phyloP scores from a whole-genome alignment of 108 stramenopile genomes.

The Discostella pseudostelligera region DNA sequence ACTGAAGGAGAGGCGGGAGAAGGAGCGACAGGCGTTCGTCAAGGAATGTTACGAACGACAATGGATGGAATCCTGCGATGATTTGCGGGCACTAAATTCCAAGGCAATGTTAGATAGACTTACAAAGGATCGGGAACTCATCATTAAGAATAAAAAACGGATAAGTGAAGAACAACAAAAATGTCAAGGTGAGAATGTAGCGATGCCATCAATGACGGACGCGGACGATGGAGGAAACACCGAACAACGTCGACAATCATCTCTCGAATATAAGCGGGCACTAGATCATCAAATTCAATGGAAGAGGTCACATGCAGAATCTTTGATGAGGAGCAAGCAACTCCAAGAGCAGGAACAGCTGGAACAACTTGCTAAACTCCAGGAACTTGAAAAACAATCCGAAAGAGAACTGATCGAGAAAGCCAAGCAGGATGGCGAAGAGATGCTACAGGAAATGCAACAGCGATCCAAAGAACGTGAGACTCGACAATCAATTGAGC shows the following conservation, averaged over 20 bases:
- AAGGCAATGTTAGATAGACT: slow-evolving; percentile 46
- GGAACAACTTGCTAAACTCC: slow-evolving; percentile 5
- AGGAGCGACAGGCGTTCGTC: slow-evolving; percentile 49
- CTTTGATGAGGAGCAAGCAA: slow-evolving; percentile 12
- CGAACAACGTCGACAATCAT: slow-evolving; percentile 5
- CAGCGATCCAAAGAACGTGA: slow-evolving; percentile 28
- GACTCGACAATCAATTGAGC: slow-evolving; percentile 13
- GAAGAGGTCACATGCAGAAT: slow-evolving; percentile 31
- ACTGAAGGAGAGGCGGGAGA: slow-evolving; percentile 41
- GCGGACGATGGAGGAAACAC: slow-evolving; percentile 23
- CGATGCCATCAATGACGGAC: slow-evolving; percentile 11
- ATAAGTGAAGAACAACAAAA: too few relatives aligned
- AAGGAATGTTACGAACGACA: slow-evolving; percentile 59
- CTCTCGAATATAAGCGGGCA: slow-evolving; percentile 17
- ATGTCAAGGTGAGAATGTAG: neutral
- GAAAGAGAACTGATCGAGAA: slow-evolving; percentile 14
- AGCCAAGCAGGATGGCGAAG: slow-evolving; percentile 29
- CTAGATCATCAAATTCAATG: slow-evolving; percentile 45
- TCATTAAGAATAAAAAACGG: too few relatives aligned
- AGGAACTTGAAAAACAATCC: slow-evolving; percentile 26
- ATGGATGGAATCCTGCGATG: slow-evolving; percentile 69
- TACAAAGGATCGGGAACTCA: slow-evolving; percentile 34
- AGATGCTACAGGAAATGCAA: slow-evolving; percentile 20
- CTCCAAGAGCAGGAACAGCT: slow-evolving; percentile 38
- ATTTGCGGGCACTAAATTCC: slow-evolving; percentile 62